phyloP scores from a whole-genome alignment of 2,329 filamentous ascomycete species.

The Plectosphaerella cucumerina region DNA sequence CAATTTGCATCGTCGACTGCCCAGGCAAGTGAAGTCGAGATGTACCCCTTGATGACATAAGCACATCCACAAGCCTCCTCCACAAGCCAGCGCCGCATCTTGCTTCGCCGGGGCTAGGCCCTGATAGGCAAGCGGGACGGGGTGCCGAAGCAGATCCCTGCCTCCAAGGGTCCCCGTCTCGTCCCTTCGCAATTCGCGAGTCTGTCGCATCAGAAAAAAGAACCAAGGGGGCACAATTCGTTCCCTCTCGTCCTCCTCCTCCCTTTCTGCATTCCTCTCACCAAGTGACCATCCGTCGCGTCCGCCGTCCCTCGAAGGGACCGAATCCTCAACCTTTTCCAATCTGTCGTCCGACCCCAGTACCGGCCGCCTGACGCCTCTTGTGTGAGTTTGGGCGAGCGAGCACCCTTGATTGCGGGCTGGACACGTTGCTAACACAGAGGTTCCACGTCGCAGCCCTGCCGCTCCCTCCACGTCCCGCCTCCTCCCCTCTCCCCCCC shows the following conservation, averaged over 20 bases:
- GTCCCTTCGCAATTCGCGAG: background rate
- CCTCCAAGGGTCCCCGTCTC: background rate
- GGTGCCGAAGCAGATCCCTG: background rate
- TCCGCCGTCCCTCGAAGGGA: background rate
- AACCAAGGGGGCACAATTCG: background rate
- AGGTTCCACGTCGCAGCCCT: too few relatives aligned
- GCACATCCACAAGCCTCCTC: too few relatives aligned
- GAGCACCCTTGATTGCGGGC: too few relatives aligned
- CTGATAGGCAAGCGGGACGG: background rate
- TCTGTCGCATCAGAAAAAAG: background rate
- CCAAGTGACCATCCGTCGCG: background rate
- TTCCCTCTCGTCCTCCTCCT: background rate
- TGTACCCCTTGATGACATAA: too few relatives aligned
- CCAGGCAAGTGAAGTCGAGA: too few relatives aligned
- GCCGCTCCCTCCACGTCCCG: too few relatives aligned
- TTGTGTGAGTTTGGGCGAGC: background rate
- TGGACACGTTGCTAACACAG: too few relatives aligned
- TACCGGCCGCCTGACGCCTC: background rate
- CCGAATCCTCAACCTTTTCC: background rate
- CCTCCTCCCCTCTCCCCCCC: too few relatives aligned
- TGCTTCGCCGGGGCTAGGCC: background rate
- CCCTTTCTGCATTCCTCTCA: background rate
- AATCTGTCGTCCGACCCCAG: background rate
- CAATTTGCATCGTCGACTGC: too few relatives aligned
- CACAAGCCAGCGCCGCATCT: background rate